Percentiles rank a stretch among this genome's conserved stretches.
These are phyloP conservation scores for Trypanosoma lewisi DNA, from an alignment of 208 protist genomes.

Conservation along the genomic window DNA sequence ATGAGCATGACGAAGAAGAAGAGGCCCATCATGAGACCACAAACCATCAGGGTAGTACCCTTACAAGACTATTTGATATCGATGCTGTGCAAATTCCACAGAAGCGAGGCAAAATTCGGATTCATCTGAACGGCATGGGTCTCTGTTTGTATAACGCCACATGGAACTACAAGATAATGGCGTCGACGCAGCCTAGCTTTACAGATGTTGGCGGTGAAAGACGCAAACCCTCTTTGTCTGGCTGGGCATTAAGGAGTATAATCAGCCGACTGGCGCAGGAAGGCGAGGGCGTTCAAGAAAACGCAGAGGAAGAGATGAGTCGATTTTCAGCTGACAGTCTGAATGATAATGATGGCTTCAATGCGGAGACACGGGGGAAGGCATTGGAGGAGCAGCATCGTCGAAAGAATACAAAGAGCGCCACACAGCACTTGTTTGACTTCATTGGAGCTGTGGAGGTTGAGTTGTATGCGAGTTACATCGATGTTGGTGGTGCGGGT, in stretches of 20 bases:
- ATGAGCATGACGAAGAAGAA: neutral
- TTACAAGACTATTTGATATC: constrained; percentile 59
- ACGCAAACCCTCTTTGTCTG: neutral
- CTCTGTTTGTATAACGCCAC: constrained; percentile 84
- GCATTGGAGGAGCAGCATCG: constrained; percentile 17
- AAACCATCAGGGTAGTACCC: constrained; percentile 17
- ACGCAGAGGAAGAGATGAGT: neutral
- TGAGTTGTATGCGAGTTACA: constrained; percentile 61
- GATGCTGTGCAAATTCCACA: constrained; percentile 55
- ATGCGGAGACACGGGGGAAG: neutral
- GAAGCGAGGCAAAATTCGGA: constrained; percentile 48
- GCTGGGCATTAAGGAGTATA: constrained; percentile 5
- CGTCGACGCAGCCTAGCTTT: constrained; percentile 4
- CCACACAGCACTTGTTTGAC: constrained; percentile 66
- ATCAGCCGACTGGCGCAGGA: neutral
- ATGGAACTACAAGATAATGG: constrained; percentile 67
- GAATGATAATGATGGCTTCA: neutral
- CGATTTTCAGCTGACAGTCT: neutral
- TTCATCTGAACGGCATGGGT: constrained; percentile 85
- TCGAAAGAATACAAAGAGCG: constrained; percentile 19
- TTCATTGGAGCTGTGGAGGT: constrained; percentile 77
- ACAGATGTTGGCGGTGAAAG: neutral
- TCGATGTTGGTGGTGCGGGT: constrained; percentile 69
- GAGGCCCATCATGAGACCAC: neutral
- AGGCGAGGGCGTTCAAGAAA: neutral